phyloP scores from a whole-genome alignment of 2,329 filamentous ascomycete genomes.

The Fusarium cicatricum region DNA sequence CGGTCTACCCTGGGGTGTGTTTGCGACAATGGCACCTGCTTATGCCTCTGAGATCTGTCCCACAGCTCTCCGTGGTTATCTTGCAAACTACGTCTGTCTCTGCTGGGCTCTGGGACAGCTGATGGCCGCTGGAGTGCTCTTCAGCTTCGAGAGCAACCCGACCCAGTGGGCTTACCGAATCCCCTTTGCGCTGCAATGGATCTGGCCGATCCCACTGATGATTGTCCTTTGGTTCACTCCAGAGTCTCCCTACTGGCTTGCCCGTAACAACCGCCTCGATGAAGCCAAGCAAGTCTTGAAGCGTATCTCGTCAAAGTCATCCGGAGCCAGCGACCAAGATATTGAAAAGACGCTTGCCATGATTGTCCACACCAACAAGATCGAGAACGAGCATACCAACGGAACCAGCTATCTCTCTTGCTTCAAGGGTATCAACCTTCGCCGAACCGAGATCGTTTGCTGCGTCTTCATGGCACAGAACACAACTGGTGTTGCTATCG shows the following conservation, averaged over 20 bases:
- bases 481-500: slow-evolving; percentile 2
- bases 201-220: slow-evolving; percentile 42
- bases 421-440: slow-evolving; percentile 55
- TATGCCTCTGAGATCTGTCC: slow-evolving; percentile 27
- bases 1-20: slow-evolving; percentile 12
- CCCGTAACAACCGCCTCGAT: slow-evolving; percentile 57
- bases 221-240: slow-evolving; percentile 41
- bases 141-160: slow-evolving; percentile 38
- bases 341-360: slow-evolving; percentile 61
- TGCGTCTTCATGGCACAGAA: slow-evolving; percentile 5
- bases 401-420: slow-evolving; percentile 57
- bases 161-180: slow-evolving; percentile 48
- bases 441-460: slow-evolving; percentile 55
- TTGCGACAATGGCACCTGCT: slow-evolving; percentile 12
- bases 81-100: slow-evolving; percentile 46
- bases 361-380: slow-evolving; percentile 48
- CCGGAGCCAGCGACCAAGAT: slow-evolving; percentile 50
- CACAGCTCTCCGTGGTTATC: slow-evolving; percentile 18
- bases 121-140: slow-evolving; percentile 46
- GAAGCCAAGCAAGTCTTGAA: slow-evolving; percentile 47
- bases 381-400: slow-evolving; percentile 47
- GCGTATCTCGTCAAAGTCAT: no score
- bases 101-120: slow-evolving; percentile 50
- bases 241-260: slow-evolving; percentile 45
- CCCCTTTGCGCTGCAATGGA: slow-evolving; percentile 49